Conservation (phyloP, 2,329 filamentous ascomycete species). For the Cryphonectria parasitica region DNA sequence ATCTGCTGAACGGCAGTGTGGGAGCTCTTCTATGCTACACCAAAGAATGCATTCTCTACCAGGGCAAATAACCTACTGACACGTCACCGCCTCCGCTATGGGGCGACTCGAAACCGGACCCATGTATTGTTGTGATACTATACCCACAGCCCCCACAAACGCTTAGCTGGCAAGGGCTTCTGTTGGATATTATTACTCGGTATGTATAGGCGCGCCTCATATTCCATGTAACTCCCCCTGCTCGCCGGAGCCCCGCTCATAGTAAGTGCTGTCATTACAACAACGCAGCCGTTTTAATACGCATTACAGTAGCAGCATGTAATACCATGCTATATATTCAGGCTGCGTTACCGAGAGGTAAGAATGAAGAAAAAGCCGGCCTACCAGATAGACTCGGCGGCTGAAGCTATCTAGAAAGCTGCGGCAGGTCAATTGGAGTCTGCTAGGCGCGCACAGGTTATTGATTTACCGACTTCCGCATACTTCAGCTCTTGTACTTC, state of each 20-base stretch:
- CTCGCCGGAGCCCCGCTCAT: neutral
- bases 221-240: neutral
- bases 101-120: conserved; percentile 19
- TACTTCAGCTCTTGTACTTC: too few relatives aligned
- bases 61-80: conserved; percentile 6
- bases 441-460: too few relatives aligned
- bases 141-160: conserved; percentile 24
- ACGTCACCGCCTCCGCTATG: conserved; percentile 23
- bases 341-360: neutral
- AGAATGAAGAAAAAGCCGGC: neutral
- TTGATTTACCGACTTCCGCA: too few relatives aligned
- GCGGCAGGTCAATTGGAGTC: too few relatives aligned
- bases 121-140: conserved; percentile 9
- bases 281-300: neutral
- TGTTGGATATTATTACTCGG: neutral
- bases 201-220: neutral
- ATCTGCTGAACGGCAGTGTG: neutral
- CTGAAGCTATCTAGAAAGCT: too few relatives aligned
- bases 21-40: neutral
- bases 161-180: conserved; percentile 17
- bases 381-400: too few relatives aligned
- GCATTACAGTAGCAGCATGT: neutral
- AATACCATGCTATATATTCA: neutral
- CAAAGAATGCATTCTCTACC: neutral
- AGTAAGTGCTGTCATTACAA: neutral